A percentile compares a stretch with the other conserved stretches of the same genome.
Conservation (phyloP, 176 grass and related monocot species). For the Zizania latifolia region DNA sequence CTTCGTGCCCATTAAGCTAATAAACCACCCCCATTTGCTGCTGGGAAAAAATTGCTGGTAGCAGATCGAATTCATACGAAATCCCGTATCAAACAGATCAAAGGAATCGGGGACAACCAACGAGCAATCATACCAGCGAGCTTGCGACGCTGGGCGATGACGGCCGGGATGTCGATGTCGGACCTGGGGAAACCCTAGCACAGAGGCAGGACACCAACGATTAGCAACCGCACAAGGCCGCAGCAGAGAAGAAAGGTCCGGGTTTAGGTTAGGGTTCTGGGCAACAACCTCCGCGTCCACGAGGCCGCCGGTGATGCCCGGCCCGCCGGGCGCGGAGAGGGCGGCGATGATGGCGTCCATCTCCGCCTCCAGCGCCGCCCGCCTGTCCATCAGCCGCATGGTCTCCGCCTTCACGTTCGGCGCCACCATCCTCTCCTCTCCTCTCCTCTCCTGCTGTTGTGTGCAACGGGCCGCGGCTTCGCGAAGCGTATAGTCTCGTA, state of each 20-base stretch:
- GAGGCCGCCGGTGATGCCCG: constrained; percentile 60
- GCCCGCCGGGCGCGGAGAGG: constrained; percentile 51
- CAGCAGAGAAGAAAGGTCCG: not conserved
- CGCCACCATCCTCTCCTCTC: constrained; percentile 61
- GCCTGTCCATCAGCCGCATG: constrained; percentile 54
- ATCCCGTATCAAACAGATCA: not conserved
- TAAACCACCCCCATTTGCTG: not conserved
- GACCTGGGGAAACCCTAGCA: constrained; percentile 68
- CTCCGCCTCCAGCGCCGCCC: constrained; percentile 52
- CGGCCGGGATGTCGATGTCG: constrained; percentile 60
- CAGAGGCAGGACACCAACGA: not conserved
- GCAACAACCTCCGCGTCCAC: constrained; percentile 52
- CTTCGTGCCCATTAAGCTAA: not conserved
- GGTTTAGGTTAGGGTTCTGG: constrained; percentile 5
- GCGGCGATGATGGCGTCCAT: constrained; percentile 76
- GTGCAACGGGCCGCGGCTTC: not conserved
- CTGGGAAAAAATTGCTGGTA: too few relatives aligned
- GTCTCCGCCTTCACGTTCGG: constrained; percentile 84
- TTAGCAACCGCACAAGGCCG: not conserved
- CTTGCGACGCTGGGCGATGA: constrained; percentile 49
- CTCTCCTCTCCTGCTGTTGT: not conserved
- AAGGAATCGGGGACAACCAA: not conserved
- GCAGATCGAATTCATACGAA: not conserved
- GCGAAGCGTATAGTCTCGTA: not conserved
- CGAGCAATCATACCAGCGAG: constrained; percentile 41